phyloP scores from a whole-genome alignment of 768 basidiomycete genomes.

The Leccinum barrowsii region DNA sequence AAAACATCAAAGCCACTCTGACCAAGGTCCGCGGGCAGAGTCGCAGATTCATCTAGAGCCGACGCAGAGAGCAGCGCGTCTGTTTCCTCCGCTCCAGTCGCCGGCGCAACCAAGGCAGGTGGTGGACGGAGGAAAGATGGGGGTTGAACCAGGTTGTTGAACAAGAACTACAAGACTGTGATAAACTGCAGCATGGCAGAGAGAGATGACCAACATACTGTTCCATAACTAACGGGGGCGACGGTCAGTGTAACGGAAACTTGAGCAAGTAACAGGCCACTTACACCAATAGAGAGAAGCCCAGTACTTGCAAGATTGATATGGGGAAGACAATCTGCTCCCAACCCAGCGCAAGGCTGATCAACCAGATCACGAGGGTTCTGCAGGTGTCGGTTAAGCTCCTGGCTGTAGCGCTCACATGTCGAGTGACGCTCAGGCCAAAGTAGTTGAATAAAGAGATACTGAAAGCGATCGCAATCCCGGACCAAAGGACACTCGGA shows the following conservation, averaged over 20 bases:
- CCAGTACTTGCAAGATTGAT: constrained; percentile 75
- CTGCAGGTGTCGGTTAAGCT: constrained; percentile 93
- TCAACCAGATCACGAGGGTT: constrained; percentile 93
- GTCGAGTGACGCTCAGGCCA: constrained; percentile 86
- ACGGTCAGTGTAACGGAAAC: constrained; percentile 9
- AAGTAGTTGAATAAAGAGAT: constrained; percentile 88
- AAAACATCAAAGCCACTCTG: constrained; percentile 81
- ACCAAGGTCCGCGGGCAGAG: constrained; percentile 77
- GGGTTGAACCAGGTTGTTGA: constrained; percentile 74
- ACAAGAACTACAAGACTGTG: constrained; percentile 60
- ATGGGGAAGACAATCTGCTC: constrained; percentile 80
- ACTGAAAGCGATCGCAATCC: constrained; percentile 67
- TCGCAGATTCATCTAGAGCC: constrained; percentile 75
- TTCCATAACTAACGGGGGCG: constrained; percentile 64
- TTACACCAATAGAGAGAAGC: constrained; percentile 88
- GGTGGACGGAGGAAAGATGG: constrained; percentile 59
- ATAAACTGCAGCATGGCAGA: constrained; percentile 6
- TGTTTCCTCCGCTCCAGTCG: constrained; percentile 53
- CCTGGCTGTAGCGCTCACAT: constrained; percentile 90
- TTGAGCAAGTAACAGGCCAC: constrained; percentile 31
- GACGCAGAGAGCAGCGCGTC: constrained; percentile 43
- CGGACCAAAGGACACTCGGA: constrained; percentile 64
- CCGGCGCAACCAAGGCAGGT: constrained; percentile 27
- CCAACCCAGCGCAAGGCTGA: constrained; percentile 89
- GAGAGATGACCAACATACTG: constrained; percentile 43